Evolutionary conservation across 306 rosid genomes (phyloP), one percentile per base, ranked within the genome.

Genomic region (Lupinus albus): DNA sequence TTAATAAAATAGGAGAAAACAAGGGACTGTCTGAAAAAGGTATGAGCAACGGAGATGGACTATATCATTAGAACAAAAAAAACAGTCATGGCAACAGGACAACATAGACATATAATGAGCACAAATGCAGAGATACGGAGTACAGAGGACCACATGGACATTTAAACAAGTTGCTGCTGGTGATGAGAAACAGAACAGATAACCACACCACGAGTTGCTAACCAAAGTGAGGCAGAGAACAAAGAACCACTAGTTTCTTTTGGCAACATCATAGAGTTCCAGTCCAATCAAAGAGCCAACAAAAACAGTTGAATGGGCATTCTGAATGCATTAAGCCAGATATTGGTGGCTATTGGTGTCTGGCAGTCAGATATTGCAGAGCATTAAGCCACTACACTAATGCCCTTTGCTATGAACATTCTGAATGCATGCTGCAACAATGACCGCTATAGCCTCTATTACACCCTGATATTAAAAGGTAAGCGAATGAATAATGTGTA

Each of bases 401-500:
- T 39, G 52, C 12, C 2, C 38, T 18, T 33, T 7, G 8, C 38
- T 21, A 54, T 54, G 61, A 54, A 33, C 61, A 25, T 54, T 33
- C 36, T 12, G 36, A 7, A 11, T n/a, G 61, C 61, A 18, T 51
- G 61, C 13, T 0, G 1, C 61, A 32, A 44, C 39, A 33, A 32
- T 44, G 54, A 62, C 13, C 6, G 33, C 49, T 57, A 17, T 25
- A 59, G 76, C 67, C 38, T 49, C 32, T 52, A 68, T 41, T 35
- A 52, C 55, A 72, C 25, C 15, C 54, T 57, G 16, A 66, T 33
- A 48, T 54, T 48, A 68, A 62, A 76, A 64, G 68, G 52, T 39
- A 39, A 18, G 18, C 62, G 61, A 56, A 44, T 71, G 58, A 75
- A 66, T 63, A 20, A 67, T 61, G 76, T 46, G 21, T 70, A 60